Percentiles rank a stretch among this genome's conserved stretches.
These are phyloP conservation scores for Trametes cingulata DNA, from an alignment of 768 basidiomycete species.

Conservation along the genomic window DNA sequence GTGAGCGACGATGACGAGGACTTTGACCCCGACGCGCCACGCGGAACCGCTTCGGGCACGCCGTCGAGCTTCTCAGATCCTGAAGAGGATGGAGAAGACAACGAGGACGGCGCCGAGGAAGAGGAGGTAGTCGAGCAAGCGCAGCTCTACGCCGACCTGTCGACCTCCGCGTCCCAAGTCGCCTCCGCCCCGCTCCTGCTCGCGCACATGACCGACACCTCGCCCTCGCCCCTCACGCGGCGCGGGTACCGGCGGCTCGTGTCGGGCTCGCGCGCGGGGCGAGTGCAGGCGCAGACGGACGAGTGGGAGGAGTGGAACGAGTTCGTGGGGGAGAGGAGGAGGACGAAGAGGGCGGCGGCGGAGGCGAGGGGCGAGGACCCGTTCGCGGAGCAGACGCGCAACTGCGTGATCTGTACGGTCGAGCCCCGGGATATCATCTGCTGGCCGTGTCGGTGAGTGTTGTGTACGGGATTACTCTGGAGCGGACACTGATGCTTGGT, in stretches of 20 bases:
- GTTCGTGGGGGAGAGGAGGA: slow-evolving; percentile 34
- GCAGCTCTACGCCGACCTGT: slow-evolving; percentile 57
- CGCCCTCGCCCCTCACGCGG: slow-evolving; percentile 50
- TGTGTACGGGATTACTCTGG: background rate
- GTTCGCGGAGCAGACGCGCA: slow-evolving; percentile 31
- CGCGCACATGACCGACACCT: slow-evolving; percentile 51
- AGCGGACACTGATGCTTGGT: background rate
- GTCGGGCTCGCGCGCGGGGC: slow-evolving; percentile 22
- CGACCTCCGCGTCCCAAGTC: slow-evolving; percentile 34
- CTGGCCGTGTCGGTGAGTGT: slow-evolving; percentile 77
- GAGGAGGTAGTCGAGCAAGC: too few relatives aligned
- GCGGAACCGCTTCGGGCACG: background rate
- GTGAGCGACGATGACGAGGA: slow-evolving; percentile 52
- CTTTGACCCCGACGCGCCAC: slow-evolving; percentile 26
- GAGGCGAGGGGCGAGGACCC: slow-evolving; percentile 17
- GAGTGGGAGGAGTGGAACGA: slow-evolving; percentile 30
- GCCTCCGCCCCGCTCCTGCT: slow-evolving; percentile 47
- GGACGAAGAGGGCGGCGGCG: slow-evolving; percentile 15
- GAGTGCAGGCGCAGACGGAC: background rate
- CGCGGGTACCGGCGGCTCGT: slow-evolving; percentile 45
- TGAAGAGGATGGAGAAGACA: slow-evolving; percentile 30
- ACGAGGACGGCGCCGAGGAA: slow-evolving; percentile 42
- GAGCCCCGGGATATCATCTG: slow-evolving; percentile 73
- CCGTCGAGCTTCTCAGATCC: slow-evolving; percentile 1
- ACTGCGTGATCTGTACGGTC: slow-evolving; percentile 73